phyloP scores from a whole-genome alignment of 331 rosid genomes.

The Stylosanthes scabra region DNA sequence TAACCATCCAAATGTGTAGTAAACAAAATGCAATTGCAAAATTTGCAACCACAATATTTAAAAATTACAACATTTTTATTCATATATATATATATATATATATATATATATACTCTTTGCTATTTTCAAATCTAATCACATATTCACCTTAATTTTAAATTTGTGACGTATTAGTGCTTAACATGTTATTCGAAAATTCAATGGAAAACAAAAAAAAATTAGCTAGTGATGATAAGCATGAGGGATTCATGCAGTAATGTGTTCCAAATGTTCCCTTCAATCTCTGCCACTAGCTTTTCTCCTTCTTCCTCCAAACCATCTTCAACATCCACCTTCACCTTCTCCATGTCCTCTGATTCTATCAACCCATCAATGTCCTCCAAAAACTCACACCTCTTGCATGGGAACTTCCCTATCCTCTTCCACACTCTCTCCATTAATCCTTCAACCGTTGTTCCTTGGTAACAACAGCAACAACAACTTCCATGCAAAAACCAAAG shows the following conservation, averaged over 20 bases:
- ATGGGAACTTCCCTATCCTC: constrained; percentile 58
- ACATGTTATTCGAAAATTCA: too few relatives aligned
- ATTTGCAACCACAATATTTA: too few relatives aligned
- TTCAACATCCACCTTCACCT: constrained; percentile 31
- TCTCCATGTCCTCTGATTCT: constrained; percentile 56
- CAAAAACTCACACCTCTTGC: constrained; percentile 64
- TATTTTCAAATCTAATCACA: too few relatives aligned
- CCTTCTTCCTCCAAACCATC: constrained; percentile 63
- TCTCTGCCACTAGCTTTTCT: constrained; percentile 57
- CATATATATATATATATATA: too few relatives aligned
- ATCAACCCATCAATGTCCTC: constrained; percentile 81
- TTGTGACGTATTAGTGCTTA: too few relatives aligned
- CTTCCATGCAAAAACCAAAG: not conserved
- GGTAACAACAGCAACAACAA: too few relatives aligned
- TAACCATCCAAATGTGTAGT: too few relatives aligned
- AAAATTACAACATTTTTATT: too few relatives aligned
- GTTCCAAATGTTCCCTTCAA: constrained; percentile 71
- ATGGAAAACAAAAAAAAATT: too few relatives aligned
- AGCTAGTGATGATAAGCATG: not conserved
- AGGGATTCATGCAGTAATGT: constrained; percentile 70
- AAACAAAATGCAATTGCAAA: too few relatives aligned
- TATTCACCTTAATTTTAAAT: too few relatives aligned
- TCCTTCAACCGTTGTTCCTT: constrained; percentile 32
- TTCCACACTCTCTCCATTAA: constrained; percentile 53
- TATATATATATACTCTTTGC: too few relatives aligned